Percentiles rank a stretch among this genome's conserved stretches.
phyloP scores from a whole-genome alignment of 768 basidiomycete genomes.

The Agrocybe chaxingu region DNA sequence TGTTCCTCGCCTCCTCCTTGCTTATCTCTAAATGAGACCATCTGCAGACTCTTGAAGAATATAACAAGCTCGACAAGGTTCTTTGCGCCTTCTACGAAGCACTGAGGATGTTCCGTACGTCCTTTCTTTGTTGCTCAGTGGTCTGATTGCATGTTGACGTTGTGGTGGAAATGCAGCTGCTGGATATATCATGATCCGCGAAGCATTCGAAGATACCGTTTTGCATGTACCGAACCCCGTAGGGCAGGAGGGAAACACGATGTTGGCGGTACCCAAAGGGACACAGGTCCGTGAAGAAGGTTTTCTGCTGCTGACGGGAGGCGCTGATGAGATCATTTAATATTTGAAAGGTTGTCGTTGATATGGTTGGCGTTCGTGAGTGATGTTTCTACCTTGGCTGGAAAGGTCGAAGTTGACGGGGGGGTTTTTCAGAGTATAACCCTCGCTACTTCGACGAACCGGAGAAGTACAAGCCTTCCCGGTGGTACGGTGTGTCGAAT shows the following conservation, averaged over 20 bases:
- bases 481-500: conserved; percentile 42
- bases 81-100: conserved; percentile 36
- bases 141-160: no score
- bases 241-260: conserved; percentile 34
- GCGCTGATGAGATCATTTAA: neutral
- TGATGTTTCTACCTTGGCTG: conserved; percentile 1
- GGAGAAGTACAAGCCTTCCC: conserved; percentile 43
- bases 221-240: conserved; percentile 37
- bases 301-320: neutral
- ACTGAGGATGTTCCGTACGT: conserved; percentile 38
- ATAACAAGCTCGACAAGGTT: conserved; percentile 34
- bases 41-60: conserved; percentile 34
- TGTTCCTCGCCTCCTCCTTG: no score
- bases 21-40: neutral
- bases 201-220: conserved; percentile 40
- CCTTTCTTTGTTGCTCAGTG: neutral
- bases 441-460: conserved; percentile 48
- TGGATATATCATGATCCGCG: conserved; percentile 36
- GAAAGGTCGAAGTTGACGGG: no score
- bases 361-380: conserved; percentile 50
- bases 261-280: conserved; percentile 38
- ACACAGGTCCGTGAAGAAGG: conserved; percentile 21
- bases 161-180: conserved; percentile 25
- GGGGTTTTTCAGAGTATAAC: conserved; percentile 38
- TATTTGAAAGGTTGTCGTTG: conserved; percentile 33